Conservation (phyloP, 2,329 filamentous ascomycete species). For the Cephalotrichum gorgonifer region DNA sequence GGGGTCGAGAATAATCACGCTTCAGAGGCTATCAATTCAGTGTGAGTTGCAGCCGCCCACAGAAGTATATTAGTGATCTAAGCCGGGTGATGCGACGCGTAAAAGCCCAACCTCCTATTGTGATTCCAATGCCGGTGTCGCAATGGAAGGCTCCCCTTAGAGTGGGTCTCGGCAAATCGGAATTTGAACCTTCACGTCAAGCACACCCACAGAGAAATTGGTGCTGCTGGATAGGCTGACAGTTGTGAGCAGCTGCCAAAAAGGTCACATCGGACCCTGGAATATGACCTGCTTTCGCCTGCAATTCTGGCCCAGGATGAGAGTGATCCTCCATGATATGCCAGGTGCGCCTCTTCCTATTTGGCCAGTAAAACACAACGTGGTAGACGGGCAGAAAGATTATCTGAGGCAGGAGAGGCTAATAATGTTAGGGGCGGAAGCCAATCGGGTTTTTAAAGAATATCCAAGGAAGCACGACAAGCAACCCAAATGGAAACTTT, state of each 20-base stretch:
- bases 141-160: neutral
- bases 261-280: neutral
- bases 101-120: neutral
- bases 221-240: neutral
- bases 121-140: neutral
- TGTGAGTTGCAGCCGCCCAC: neutral
- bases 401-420: no score
- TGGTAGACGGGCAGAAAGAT: no score
- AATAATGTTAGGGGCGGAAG: no score
- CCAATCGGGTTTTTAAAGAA: no score
- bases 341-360: no score
- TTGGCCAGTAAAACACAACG: no score
- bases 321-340: no score
- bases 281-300: no score
- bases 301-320: constrained; percentile 12
- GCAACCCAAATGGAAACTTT: no score
- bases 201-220: neutral
- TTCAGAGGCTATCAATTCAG: neutral
- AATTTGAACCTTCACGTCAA: neutral
- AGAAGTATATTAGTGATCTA: neutral
- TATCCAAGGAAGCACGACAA: no score
- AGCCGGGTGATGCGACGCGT: neutral
- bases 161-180: neutral
- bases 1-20: neutral
- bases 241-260: neutral